Base-by-base conservation (phyloP, 345 rosid species). In the Psidium friedrichsthalianum region DNA sequence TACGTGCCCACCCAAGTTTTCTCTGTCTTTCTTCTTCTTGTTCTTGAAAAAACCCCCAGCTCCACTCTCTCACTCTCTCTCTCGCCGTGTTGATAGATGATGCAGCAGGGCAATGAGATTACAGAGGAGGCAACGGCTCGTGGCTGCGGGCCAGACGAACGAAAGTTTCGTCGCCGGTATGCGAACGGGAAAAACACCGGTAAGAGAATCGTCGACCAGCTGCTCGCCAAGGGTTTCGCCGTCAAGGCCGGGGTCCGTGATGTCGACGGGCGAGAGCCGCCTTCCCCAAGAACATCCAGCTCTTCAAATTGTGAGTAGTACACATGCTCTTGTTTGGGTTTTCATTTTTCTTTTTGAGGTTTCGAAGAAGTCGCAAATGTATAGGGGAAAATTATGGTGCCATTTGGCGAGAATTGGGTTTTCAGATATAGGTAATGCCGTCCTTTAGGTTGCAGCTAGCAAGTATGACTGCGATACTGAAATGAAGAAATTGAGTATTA, bases 211-310 rank as follows among this genome's bases (percentile, higher is more conserved):
- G 95, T 96, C 9, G 94, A 94, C 74, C 98, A 93, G 93, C 89
- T 96, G 51, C 91, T 97, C 69, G 92, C 97, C 0, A 93, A 90
- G 91, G 99, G 98, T 85, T 97, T 94, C 82, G 87, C 91, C 13
- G 98, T 97, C 83, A 95, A 93, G 90, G 98, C 98, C 11, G 98
- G 97, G 44, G 98, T 94, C 86, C 95, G 96, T 29, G 96, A 95
- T 84, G 74, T 94, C 80, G 97, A 92, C 9, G 93, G 90, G 98
- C 96, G 6, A 93, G 90, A 82, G 36, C 94, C 88, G 83, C 89
- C n/a, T 88, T 95, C 86, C 87, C 92, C 15, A 84, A 85, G 44
- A 90, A 92, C 82, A 90, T 88, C 96, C 94, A 14, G 91, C 92
- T 87, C 97, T 96, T 90, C 92, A 94, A 88, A 51, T 96, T 83